Conservation (phyloP, 2,329 filamentous ascomycete species). For the Aspergillus aculeatinus region DNA sequence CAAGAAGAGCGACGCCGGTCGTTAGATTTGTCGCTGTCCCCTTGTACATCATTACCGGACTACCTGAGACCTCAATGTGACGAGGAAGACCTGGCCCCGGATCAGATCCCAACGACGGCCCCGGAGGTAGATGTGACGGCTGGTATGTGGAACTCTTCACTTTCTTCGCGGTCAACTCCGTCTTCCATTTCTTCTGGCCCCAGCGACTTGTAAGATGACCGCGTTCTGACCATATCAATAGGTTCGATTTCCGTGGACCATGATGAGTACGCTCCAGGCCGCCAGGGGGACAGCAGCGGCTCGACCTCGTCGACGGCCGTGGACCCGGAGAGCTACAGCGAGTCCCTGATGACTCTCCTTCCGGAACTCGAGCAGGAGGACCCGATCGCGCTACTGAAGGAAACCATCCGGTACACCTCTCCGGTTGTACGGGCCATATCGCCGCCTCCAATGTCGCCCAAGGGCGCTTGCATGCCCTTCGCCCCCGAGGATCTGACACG, state of each 20-base stretch:
- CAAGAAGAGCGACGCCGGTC: conserved; percentile 37
- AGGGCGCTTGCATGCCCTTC: conserved; percentile 32
- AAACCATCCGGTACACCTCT: conserved; percentile 33
- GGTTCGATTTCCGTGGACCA: conserved; percentile 22
- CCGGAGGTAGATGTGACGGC: conserved; percentile 15
- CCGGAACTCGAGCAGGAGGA: conserved; percentile 30
- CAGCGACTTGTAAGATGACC: neutral
- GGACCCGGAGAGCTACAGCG: conserved; percentile 35
- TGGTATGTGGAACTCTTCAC: conserved; percentile 18
- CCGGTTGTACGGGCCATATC: conserved; percentile 31
- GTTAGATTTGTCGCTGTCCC: conserved; percentile 39
- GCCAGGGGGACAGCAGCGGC: conserved; percentile 27
- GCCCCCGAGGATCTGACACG: conserved; percentile 37
- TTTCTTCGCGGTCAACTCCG: neutral
- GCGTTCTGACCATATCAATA: conserved; percentile 17
- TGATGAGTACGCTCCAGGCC: conserved; percentile 25
- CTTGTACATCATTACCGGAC: conserved; percentile 33
- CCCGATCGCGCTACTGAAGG: conserved; percentile 32
- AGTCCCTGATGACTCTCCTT: conserved; percentile 37
- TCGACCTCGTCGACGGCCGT: conserved; percentile 40
- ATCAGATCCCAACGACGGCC: conserved; percentile 16
- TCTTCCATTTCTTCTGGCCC: neutral
- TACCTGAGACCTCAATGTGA: conserved; percentile 23
- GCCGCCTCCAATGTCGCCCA: conserved; percentile 23
- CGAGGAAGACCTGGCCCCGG: conserved; percentile 19